Evolutionary conservation across 2,329 filamentous ascomycete species (phyloP).

Genomic region (Claviceps spartinae): DNA sequence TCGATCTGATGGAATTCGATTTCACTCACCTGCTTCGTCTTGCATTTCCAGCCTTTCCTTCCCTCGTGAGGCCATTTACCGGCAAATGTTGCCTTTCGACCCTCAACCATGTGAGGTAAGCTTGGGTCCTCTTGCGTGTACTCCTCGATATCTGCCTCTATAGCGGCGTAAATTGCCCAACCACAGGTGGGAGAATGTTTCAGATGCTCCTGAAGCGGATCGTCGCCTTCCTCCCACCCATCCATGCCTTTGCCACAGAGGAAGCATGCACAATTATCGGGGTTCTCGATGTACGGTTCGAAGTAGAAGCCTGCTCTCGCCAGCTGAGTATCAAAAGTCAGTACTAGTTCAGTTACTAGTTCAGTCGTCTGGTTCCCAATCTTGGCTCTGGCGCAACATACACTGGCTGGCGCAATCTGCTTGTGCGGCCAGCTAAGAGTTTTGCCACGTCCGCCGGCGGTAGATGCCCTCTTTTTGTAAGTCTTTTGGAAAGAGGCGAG

Average conservation of each 20-base stretch:
- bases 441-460: conserved; percentile 40
- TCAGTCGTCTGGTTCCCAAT: background rate
- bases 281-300: conserved; percentile 57
- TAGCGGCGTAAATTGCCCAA: conserved; percentile 63
- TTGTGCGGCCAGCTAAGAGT: conserved; percentile 63
- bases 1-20: background rate
- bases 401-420: conserved; percentile 19
- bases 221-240: conserved; percentile 82
- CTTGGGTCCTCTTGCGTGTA: conserved; percentile 61
- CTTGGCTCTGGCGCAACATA: conserved; percentile 8
- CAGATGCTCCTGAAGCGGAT: conserved; percentile 72
- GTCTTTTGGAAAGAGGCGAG: conserved; percentile 64
- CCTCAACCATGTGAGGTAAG: conserved; percentile 55
- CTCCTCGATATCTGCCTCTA: conserved; percentile 47
- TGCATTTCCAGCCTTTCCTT: conserved; percentile 82
- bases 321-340: conserved; percentile 42
- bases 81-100: conserved; percentile 73
- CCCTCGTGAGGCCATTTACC: conserved; percentile 77
- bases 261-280: conserved; percentile 86
- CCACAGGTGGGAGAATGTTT: conserved; percentile 72
- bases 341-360: conserved; percentile 5
- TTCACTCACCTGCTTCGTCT: conserved; percentile 62
- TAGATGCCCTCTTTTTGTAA: conserved; percentile 57
- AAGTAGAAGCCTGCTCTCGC: conserved; percentile 88
- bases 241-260: conserved; percentile 72